phyloP scores from a whole-genome alignment of 208 protist species.

The Herpetomonas tarakana region DNA sequence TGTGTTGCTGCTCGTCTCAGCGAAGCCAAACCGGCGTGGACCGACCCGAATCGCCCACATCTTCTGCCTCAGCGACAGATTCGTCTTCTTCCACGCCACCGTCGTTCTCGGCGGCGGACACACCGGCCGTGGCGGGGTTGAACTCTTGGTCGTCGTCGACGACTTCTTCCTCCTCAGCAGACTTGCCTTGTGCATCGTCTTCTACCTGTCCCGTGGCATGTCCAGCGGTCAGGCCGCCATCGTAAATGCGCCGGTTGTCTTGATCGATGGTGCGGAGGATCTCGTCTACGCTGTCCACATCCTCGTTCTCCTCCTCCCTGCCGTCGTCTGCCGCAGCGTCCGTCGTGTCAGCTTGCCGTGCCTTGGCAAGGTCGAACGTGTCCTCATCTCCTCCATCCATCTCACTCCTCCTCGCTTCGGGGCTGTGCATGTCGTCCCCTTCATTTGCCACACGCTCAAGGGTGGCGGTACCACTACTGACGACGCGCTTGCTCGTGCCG shows the following conservation, averaged over 20 bases:
- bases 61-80: background rate
- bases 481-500: background rate
- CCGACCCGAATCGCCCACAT: background rate
- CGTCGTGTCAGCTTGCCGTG: no score
- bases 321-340: no score
- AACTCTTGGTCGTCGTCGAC: no score
- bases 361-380: background rate
- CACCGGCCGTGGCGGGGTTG: no score
- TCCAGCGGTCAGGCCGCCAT: no score
- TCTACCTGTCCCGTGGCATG: no score
- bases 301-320: slow-evolving; percentile 3
- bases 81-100: background rate
- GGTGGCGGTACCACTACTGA: background rate
- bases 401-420: background rate
- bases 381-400: background rate
- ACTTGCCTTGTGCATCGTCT: no score
- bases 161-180: no score
- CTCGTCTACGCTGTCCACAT: slow-evolving; percentile 14
- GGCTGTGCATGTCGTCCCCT: background rate
- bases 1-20: no score
- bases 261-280: slow-evolving; percentile 13
- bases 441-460: background rate
- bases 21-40: slow-evolving; percentile 2
- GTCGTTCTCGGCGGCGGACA: no score
- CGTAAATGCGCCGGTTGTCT: slow-evolving; percentile 19